Percentiles rank a stretch among this genome's conserved stretches.
These are phyloP conservation scores for Kluyveromyces starmeri DNA, from an alignment of 805 yeast genomes.

Conservation along the genomic window DNA sequence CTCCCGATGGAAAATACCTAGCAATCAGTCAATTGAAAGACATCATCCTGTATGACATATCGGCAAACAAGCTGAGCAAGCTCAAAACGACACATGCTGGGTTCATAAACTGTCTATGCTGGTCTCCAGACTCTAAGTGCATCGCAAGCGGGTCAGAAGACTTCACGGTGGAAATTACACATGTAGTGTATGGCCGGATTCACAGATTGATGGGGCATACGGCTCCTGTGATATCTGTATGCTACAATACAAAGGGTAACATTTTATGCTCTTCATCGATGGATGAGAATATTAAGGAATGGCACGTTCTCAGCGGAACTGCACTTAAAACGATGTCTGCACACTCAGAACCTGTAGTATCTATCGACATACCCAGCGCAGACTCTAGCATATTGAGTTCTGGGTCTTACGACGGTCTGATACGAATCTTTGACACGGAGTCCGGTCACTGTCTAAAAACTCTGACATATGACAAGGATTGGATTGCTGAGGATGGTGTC, in stretches of 20 bases:
- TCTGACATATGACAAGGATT: constrained; percentile 67
- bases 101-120: constrained; percentile 69
- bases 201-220: constrained; percentile 65
- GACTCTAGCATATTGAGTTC: constrained; percentile 72
- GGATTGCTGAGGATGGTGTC: constrained; percentile 46
- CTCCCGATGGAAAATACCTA: constrained; percentile 49
- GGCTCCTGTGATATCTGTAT: constrained; percentile 67
- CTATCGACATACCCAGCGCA: constrained; percentile 65
- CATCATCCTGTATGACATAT: constrained; percentile 48
- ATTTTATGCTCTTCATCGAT: constrained; percentile 73
- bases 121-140: constrained; percentile 65
- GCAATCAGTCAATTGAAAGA: constrained; percentile 57
- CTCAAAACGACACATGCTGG: constrained; percentile 33
- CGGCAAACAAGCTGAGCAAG: constrained; percentile 26
- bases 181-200: constrained; percentile 36
- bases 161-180: constrained; percentile 67
- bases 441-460: constrained; percentile 92
- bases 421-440: constrained; percentile 77
- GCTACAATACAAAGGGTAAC: constrained; percentile 67
- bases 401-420: constrained; percentile 85
- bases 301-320: constrained; percentile 68
- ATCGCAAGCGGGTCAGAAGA: constrained; percentile 87
- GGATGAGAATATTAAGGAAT: constrained; percentile 83
- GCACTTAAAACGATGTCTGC: constrained; percentile 78
- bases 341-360: constrained; percentile 82